Evolutionary conservation across 2,329 filamentous ascomycete genomes (phyloP), one percentile per base, ranked within the genome.

Genomic region (Corinectria fuckeliana): DNA sequence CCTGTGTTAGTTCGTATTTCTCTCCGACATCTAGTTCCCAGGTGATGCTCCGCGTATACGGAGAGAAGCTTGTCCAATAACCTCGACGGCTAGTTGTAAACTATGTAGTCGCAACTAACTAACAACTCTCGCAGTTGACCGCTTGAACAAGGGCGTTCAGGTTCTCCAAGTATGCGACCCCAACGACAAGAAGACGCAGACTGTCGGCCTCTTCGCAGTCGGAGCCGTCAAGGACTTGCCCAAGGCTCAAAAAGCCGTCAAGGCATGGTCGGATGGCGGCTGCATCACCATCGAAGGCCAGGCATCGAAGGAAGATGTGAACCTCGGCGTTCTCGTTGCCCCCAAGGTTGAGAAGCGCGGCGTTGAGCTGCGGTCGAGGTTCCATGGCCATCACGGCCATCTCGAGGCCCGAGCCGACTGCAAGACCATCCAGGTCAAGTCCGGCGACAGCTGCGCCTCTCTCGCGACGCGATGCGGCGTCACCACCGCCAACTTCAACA

Each of bases 381-480:
- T 70, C 36, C 18, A 56, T 0, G 64, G 62, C 1, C 39, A 62
- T 0, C 58, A 70, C 0, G 59, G 47, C 2, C 49, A 58, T 5
- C 58, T 70, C 3, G 48, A 63, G 7, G 66, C 62, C 1, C 61
- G 68, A 0, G 68, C 68, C 0, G 66, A 70, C 11, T 70, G 68
- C 50, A 61, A 30, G n/a, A 55, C 68, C 0, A 69, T 58, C 5
- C 66, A 76, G 30, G 76, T 79, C 9, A 63, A 65, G 1, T 65
- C 68, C 0, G 76, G 75, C 1, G 77, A 81, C 50, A 63, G 69
- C 41, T 82, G 80, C 41, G 69, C 57, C 0, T 59, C 72, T 0
- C 65, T 82, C 0, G 78, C 77, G 0, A 50, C 63, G 5, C 68
- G 69, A 34, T 82, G 80, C 52, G 74, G 76, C 4, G 77, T 82